phyloP scores from a whole-genome alignment of 805 yeast genomes.

The Starmera pachycereana region DNA sequence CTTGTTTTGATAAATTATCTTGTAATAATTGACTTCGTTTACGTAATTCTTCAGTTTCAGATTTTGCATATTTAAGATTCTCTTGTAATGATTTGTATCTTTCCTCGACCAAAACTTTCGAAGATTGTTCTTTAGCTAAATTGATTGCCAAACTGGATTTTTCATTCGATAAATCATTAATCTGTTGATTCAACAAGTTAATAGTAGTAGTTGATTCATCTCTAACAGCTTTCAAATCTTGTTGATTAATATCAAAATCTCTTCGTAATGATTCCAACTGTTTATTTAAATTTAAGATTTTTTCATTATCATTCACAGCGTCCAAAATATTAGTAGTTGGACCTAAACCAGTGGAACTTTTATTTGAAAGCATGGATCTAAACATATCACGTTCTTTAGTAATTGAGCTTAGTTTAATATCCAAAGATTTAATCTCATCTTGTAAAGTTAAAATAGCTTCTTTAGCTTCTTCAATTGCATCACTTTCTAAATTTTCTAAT shows the following conservation, averaged over 20 bases:
- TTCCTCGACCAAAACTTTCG: slow-evolving; percentile 43
- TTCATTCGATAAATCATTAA: slow-evolving; percentile 27
- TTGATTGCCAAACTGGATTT: slow-evolving; percentile 38
- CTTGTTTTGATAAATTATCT: slow-evolving; percentile 35
- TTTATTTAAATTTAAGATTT: slow-evolving; percentile 5
- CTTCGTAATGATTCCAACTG: slow-evolving; percentile 8
- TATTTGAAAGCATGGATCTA: slow-evolving; percentile 22
- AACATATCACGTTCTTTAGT: slow-evolving; percentile 64
- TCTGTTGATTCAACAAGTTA: slow-evolving; percentile 37
- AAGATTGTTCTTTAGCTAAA: slow-evolving; percentile 44
- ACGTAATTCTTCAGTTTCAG: slow-evolving; percentile 37
- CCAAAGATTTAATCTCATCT: slow-evolving; percentile 42
- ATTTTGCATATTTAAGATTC: slow-evolving; percentile 27
- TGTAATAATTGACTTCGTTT: slow-evolving; percentile 30
- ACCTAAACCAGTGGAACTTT: slow-evolving; percentile 5
- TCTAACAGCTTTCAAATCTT: slow-evolving; percentile 17
- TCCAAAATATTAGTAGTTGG: slow-evolving; percentile 4
- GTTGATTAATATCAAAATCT: slow-evolving; percentile 7
- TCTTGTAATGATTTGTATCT: slow-evolving; percentile 33
- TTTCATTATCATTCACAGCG: slow-evolving; percentile 11
- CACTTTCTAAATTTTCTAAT: slow-evolving; percentile 30
- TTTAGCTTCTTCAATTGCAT: slow-evolving; percentile 51
- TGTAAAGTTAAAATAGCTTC: slow-evolving; percentile 57
- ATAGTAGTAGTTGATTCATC: slow-evolving; percentile 34
- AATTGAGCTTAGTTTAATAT: slow-evolving; percentile 41